Conservation (phyloP, 2,329 filamentous ascomycete species). For the Sporothrix luriei region DNA sequence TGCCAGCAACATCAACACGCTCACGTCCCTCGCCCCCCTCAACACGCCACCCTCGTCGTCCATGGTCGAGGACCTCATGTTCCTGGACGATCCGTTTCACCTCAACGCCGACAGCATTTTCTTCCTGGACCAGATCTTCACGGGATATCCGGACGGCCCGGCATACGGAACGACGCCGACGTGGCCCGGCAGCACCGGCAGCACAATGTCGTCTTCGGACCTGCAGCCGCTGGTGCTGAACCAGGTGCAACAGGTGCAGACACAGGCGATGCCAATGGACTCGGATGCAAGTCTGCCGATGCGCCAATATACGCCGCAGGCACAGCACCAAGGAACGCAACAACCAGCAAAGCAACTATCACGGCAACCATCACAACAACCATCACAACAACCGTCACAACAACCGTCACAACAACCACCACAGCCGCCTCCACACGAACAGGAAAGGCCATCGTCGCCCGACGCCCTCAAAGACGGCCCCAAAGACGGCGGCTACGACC, state of each 20-base stretch:
- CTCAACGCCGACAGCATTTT: conserved; percentile 38
- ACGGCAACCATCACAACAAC: not conserved
- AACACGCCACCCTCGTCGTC: conserved; percentile 8
- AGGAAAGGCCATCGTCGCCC: not conserved
- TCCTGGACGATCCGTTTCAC: conserved; percentile 33
- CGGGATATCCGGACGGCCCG: conserved; percentile 27
- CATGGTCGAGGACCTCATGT: conserved; percentile 25
- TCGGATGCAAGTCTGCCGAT: not conserved
- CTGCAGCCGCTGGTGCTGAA: conserved; percentile 7
- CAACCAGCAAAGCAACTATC: not conserved
- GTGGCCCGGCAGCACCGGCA: not conserved
- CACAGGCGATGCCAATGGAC: not conserved
- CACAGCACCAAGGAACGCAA: not conserved
- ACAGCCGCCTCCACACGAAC: not conserved
- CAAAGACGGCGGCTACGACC: conserved; percentile 29
- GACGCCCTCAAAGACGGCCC: not conserved
- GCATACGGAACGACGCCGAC: not conserved
- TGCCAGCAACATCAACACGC: not conserved
- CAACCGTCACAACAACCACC: not conserved
- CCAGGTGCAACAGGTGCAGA: conserved; percentile 16
- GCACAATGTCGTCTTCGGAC: not conserved
- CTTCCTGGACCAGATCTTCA: conserved; percentile 39
- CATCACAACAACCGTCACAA: not conserved
- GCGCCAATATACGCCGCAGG: not conserved
- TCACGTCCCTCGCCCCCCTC: not conserved